These are phyloP conservation scores for Aspergillus sp. DNA, from an alignment of 2,329 filamentous ascomycete genomes.

Conservation along the genomic window DNA sequence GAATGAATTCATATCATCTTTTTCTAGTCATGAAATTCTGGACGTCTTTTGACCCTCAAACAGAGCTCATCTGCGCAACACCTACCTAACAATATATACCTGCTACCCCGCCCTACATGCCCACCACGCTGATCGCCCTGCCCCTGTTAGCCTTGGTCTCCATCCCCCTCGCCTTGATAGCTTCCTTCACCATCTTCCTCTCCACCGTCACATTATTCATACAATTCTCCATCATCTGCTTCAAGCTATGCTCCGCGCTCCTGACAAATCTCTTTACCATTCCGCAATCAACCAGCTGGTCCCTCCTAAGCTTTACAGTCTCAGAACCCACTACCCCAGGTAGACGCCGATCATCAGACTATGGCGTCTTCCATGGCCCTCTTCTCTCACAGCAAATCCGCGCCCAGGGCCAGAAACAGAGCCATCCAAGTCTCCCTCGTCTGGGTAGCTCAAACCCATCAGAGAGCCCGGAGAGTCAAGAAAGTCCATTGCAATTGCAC, in stretches of 20 bases:
- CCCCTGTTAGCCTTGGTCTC: slow-evolving; percentile 67
- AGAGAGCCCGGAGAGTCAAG: slow-evolving; percentile 7
- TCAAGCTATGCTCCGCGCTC: slow-evolving; percentile 64
- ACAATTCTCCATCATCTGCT: slow-evolving; percentile 65
- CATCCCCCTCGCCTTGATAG: slow-evolving; percentile 66
- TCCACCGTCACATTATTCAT: slow-evolving; percentile 66
- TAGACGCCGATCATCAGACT: slow-evolving; percentile 31
- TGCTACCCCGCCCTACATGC: slow-evolving; percentile 31
- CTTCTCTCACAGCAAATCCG: slow-evolving; percentile 2
- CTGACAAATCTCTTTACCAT: slow-evolving; percentile 59
- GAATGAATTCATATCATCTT: background rate
- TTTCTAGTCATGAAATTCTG: slow-evolving; percentile 1
- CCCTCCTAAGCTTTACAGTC: slow-evolving; percentile 35
- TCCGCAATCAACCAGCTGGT: slow-evolving; percentile 31
- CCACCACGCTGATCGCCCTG: slow-evolving; percentile 53
- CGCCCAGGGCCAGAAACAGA: background rate
- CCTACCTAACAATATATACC: background rate
- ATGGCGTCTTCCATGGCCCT: slow-evolving; percentile 18
- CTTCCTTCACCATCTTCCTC: slow-evolving; percentile 65
- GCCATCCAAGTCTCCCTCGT: slow-evolving; percentile 12
- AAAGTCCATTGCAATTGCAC: background rate
- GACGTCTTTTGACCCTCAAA: background rate
- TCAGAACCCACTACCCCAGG: slow-evolving; percentile 34
- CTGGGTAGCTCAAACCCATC: slow-evolving; percentile 13
- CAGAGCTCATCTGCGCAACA: slow-evolving; percentile 7